phyloP scores from a whole-genome alignment of 306 rosid genomes.

The Adenanthera pavonina region DNA sequence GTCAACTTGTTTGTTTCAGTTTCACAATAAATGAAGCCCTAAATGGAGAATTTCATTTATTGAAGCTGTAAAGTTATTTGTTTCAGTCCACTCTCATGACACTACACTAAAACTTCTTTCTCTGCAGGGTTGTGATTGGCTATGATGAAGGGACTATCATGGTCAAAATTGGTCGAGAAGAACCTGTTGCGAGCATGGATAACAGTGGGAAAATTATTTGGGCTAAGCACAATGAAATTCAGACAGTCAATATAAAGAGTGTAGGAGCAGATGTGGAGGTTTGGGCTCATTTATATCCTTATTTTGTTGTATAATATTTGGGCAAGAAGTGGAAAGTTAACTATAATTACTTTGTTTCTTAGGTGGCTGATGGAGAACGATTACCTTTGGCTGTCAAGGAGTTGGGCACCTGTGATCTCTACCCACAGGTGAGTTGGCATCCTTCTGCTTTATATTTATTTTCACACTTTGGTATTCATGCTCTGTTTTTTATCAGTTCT shows the following conservation, averaged over 20 bases:
- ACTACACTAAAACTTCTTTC: constrained; percentile 24
- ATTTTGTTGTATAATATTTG: constrained; percentile 7
- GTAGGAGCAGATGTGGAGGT: constrained; percentile 96
- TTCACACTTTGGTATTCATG: constrained; percentile 27
- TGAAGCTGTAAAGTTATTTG: constrained; percentile 19
- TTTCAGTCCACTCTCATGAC: neutral
- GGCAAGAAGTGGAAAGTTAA: constrained; percentile 20
- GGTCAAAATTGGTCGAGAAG: constrained; percentile 99
- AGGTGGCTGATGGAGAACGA: constrained; percentile 99
- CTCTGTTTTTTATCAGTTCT: constrained; percentile 17
- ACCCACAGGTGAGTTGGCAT: constrained; percentile 79
- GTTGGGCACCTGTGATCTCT: constrained; percentile 98
- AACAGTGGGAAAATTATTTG: constrained; percentile 94
- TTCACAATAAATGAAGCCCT: constrained; percentile 9
- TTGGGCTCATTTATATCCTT: constrained; percentile 35
- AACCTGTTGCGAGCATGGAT: constrained; percentile 99
- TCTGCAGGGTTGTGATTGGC: constrained; percentile 92
- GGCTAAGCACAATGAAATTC: constrained; percentile 99
- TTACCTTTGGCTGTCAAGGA: constrained; percentile 95
- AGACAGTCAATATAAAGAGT: constrained; percentile 93
- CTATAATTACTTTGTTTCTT: constrained; percentile 38
- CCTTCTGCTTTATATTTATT: constrained; percentile 36
- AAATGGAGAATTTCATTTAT: constrained; percentile 30
- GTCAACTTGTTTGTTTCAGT: constrained; percentile 19
- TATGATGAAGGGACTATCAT: constrained; percentile 99